Evolutionary conservation across 495 filamentous ascomycete species (phyloP).

Genomic region (Aspergillus affinis): DNA sequence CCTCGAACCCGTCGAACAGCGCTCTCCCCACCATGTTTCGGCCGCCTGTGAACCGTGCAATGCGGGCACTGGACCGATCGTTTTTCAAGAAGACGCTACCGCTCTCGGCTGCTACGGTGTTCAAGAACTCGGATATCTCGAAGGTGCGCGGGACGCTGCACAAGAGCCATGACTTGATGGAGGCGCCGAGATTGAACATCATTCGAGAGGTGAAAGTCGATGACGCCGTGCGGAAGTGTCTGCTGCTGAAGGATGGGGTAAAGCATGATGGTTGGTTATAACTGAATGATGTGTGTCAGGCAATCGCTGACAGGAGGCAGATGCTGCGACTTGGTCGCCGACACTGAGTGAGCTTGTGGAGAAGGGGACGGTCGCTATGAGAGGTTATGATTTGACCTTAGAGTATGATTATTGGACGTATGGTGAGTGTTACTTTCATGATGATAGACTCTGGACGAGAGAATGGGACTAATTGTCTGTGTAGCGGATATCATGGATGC

Average conservation of each 20-base stretch:
- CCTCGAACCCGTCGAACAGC: constrained; percentile 21
- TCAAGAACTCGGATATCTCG: constrained; percentile 69
- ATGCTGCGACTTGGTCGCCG: constrained; percentile 70
- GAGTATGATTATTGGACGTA: constrained; percentile 87
- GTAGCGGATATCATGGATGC: constrained; percentile 78
- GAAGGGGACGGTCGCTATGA: constrained; percentile 61
- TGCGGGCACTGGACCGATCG: constrained; percentile 74
- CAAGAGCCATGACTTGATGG: constrained; percentile 58
- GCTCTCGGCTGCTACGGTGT: constrained; percentile 75
- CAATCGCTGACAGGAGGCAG: constrained; percentile 51
- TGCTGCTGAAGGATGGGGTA: constrained; percentile 71
- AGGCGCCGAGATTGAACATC: constrained; percentile 55
- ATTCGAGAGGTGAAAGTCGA: constrained; percentile 55
- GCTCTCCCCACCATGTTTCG: constrained; percentile 61
- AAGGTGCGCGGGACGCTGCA: constrained; percentile 59
- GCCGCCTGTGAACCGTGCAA: constrained; percentile 79
- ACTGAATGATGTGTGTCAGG: constrained; percentile 48
- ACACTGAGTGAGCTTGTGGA: constrained; percentile 66
- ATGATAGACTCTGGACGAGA: background rate
- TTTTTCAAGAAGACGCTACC: constrained; percentile 76
- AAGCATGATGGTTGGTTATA: constrained; percentile 60
- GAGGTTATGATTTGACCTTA: constrained; percentile 72
- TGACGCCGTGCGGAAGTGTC: constrained; percentile 60
- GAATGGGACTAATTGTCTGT: background rate
- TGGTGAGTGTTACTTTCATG: constrained; percentile 45